A percentile compares a stretch with the other conserved stretches of the same genome.
Evolutionary conservation across 345 rosid species (phyloP).

Genomic region (Brassica rapa): DNA sequence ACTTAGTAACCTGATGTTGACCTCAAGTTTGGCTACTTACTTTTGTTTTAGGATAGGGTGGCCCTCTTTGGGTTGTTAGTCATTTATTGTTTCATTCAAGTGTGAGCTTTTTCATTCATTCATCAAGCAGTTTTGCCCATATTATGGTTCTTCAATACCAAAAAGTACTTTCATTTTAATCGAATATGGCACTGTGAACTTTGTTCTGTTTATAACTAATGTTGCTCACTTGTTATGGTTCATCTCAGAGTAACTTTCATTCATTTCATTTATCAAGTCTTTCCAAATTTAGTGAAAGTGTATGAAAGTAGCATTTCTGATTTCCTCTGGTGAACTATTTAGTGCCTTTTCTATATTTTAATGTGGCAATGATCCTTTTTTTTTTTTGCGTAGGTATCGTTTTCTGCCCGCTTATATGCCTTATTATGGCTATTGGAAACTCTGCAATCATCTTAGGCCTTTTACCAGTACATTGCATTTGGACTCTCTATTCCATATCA

Average conservation of each 20-base stretch:
- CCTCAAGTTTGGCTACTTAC: background rate
- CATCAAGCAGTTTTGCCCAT: background rate
- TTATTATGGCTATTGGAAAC: constrained; percentile 70
- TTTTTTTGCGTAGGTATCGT: constrained; percentile 55
- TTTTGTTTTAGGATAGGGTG: background rate
- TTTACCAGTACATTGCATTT: constrained; percentile 57
- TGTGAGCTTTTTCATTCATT: constrained; percentile 4
- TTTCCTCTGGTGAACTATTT: constrained; percentile 1
- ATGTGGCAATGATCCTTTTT: background rate
- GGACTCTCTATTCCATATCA: constrained; percentile 70
- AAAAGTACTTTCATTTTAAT: no score
- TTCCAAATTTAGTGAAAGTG: background rate
- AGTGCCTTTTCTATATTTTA: background rate
- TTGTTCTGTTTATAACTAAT: background rate
- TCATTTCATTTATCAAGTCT: constrained; percentile 1
- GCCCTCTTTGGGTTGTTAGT: background rate
- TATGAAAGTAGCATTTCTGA: background rate
- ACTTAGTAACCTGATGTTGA: constrained; percentile 22
- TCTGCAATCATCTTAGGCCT: constrained; percentile 69
- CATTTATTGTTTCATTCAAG: background rate
- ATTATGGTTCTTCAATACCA: no score
- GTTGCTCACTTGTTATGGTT: background rate
- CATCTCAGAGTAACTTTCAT: background rate
- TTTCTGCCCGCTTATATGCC: constrained; percentile 71
- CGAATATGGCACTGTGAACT: no score